Evolutionary conservation across 768 basidiomycete genomes (phyloP), one percentile per base, ranked within the genome.

Genomic region (Hericium coralloides): DNA sequence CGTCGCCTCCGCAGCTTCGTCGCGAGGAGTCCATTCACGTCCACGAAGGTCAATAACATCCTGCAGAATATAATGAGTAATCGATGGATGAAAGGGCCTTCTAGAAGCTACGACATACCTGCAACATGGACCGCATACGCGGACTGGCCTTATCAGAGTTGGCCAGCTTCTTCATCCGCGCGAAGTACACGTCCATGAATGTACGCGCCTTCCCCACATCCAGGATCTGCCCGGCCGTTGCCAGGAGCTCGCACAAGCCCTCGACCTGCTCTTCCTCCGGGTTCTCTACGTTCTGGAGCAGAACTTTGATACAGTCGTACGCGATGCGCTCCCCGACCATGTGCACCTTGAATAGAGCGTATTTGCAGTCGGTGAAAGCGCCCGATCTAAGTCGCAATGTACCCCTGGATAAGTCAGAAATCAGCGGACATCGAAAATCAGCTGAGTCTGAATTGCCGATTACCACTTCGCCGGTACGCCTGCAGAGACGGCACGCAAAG

Each of bases 201-300:
- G 39, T 10, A n/a, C 9, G 39, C 39, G 39, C 39, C 39, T 41
- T 41, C 39, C 2, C 14, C 39, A n/a, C n/a, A 10, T 41, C 39
- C 14, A 41, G 39, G 10, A 3, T 41, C 39, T 41, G 39, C 14
- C 39, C 39, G 39, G n/a, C 39, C 4, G 39, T 41, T n/a, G 10
- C n/a, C 3, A 41, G 39, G 4, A 41, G 3, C 39, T 12, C 10
- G 39, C 39, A 41, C 56, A 97, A 79, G 49, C 87, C 90, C 78
- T 98, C 95, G 61, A 99, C 89, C 67, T 97, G 94, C 74, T 97
- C 95, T 72, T 98, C 95, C 67, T 98, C 94, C 0, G 94, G 95
- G 65, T 91, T 90, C 63, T 92, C 86, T 56, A 95, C 87, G 67
- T 99, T 98, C 54, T 86, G 82, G 10, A 98, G 77, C 12, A 98